Evolutionary conservation across 805 yeast species (phyloP).

Genomic region (Schwanniomyces polymorphus): DNA sequence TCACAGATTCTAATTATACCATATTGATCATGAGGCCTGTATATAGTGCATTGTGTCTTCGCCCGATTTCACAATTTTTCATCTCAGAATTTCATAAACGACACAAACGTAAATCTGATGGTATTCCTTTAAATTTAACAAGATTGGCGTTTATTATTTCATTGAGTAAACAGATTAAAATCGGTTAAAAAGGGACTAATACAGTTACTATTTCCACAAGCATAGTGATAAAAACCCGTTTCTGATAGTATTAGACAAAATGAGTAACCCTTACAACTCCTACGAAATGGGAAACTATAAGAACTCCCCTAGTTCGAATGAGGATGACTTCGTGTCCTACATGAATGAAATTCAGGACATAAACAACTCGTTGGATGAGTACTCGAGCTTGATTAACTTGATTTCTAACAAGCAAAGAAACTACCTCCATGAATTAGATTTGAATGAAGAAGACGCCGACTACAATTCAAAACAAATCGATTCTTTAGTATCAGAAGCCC

Average conservation of each 20-base stretch:
- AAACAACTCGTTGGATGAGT: slow-evolving; percentile 42
- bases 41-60: neutral
- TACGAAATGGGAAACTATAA: slow-evolving; percentile 28
- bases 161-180: neutral
- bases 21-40: neutral
- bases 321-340: slow-evolving; percentile 43
- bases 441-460: slow-evolving; percentile 44
- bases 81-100: neutral
- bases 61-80: neutral
- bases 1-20: neutral
- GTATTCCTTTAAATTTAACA: neutral
- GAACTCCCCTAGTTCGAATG: slow-evolving; percentile 24
- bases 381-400: slow-evolving; percentile 36
- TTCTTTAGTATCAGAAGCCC: slow-evolving; percentile 71
- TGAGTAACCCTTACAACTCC: slow-evolving; percentile 38
- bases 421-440: slow-evolving; percentile 41
- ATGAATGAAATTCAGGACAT: slow-evolving; percentile 48
- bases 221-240: neutral
- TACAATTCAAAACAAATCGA: slow-evolving; percentile 76
- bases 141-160: neutral
- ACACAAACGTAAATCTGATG: neutral
- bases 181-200: neutral
- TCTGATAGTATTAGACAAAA: slow-evolving; percentile 5
- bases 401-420: slow-evolving; percentile 42
- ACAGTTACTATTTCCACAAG: neutral